These are phyloP conservation scores for Rhizopogon sp. DNA, from an alignment of 768 basidiomycete species.

Conservation along the genomic window DNA sequence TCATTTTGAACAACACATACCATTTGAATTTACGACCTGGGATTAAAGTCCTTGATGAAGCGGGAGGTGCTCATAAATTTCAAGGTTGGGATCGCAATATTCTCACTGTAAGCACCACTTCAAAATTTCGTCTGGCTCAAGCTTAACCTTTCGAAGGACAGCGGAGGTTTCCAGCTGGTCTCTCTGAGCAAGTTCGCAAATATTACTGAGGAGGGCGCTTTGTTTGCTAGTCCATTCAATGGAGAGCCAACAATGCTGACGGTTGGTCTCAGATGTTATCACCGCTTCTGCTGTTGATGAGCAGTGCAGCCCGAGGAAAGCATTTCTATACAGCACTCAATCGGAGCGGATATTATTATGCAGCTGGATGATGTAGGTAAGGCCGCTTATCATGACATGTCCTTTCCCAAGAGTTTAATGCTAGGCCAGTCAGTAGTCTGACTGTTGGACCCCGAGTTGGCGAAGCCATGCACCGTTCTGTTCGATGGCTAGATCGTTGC, in stretches of 20 bases:
- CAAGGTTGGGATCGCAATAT: conserved; percentile 87
- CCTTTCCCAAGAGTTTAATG: conserved; percentile 2
- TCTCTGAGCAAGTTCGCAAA: conserved; percentile 79
- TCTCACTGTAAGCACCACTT: conserved; percentile 54
- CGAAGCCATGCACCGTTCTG: conserved; percentile 85
- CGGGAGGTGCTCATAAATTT: conserved; percentile 84
- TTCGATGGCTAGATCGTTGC: conserved; percentile 89
- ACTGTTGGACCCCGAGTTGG: conserved; percentile 76
- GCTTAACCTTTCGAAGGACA: conserved; percentile 48
- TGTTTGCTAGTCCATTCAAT: conserved; percentile 81
- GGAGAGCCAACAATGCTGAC: conserved; percentile 88
- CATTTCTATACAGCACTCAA: conserved; percentile 84
- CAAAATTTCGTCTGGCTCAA: conserved; percentile 2
- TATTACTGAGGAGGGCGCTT: conserved; percentile 85
- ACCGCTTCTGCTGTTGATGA: conserved; percentile 4
- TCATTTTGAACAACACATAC: conserved; percentile 89
- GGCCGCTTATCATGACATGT: conserved; percentile 17
- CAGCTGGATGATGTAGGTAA: conserved; percentile 87
- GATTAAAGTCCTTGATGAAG: conserved; percentile 62
- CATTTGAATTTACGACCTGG: conserved; percentile 87
- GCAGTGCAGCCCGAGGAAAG: conserved; percentile 76
- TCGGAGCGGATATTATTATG: conserved; percentile 94
- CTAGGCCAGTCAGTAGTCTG: conserved; percentile 62
- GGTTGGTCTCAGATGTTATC: conserved; percentile 34
- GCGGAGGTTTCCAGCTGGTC: conserved; percentile 87